Evolutionary conservation across 306 rosid species (phyloP).

Genomic region (Benincasa hispida): DNA sequence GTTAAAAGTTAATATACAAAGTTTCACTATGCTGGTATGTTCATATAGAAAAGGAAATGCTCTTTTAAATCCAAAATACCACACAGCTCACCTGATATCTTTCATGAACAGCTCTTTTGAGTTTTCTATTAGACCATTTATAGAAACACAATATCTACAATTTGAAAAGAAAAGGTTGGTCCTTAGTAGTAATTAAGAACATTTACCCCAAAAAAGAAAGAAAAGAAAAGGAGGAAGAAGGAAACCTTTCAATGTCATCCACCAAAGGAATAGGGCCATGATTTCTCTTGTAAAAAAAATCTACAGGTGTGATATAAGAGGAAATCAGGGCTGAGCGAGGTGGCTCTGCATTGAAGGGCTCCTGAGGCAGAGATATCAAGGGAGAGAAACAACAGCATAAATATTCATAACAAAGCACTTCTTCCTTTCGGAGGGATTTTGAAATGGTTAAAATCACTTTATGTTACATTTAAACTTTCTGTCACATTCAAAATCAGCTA

Average conservation of each 20-base stretch:
- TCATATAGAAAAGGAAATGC: neutral
- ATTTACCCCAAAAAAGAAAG: neutral
- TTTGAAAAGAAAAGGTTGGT: constrained; percentile 6
- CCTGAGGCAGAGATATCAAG: constrained; percentile 21
- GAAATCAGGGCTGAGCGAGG: constrained; percentile 45
- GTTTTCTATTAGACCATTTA: constrained; percentile 46
- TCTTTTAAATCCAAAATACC: neutral
- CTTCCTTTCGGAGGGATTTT: too few species aligned
- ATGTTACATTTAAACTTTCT: too few species aligned
- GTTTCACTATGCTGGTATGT: neutral
- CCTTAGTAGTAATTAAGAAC: neutral
- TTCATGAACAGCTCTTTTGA: constrained; percentile 54
- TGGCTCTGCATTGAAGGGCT: constrained; percentile 89
- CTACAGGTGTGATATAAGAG: constrained; percentile 64
- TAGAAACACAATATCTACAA: constrained; percentile 45
- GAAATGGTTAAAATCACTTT: too few species aligned
- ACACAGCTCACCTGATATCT: constrained; percentile 53
- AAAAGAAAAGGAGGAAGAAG: neutral
- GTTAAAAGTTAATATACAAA: neutral
- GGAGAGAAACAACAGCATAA: neutral
- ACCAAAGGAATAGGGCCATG: constrained; percentile 81
- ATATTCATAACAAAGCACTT: neutral
- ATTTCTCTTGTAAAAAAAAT: constrained; percentile 84
- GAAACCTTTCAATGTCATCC: constrained; percentile 58
- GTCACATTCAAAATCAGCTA: too few species aligned